Evolutionary conservation across 441 rosid species (phyloP), one percentile per base, ranked within the genome.

Genomic region (Euphorbia schlechtendalii): DNA sequence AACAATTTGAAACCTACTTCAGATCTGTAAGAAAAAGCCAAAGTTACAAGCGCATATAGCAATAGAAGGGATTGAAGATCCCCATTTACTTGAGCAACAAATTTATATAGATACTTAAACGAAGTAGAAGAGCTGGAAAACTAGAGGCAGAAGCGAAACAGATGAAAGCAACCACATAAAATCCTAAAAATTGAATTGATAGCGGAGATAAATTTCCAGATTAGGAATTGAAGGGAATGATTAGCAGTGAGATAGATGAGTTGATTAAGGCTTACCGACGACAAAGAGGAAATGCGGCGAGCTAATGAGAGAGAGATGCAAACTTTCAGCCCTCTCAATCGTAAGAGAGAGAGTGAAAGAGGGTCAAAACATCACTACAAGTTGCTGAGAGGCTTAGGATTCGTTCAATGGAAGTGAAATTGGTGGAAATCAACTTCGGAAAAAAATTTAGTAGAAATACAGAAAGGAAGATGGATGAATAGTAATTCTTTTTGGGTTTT

Each of bases 251-350:
- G 21, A 51, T 10, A 49, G 51, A 53, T 12, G 7, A 14, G 14
- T 6, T 54, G 15, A n/a, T n/a, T n/a, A n/a, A 59, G 63, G 77
- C 76, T 65, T 70, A 69, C 79, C 81, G 53, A 36, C 59, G 73
- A 58, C 30, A 56, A 69, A 27, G 54, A 52, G 58, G 41, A 67
- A 59, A 70, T 73, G 72, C 69, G 66, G 65, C n/a, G 36, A 64
- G 73, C 66, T 36, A 77, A 73, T 72, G 17, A 30, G n/a, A 30
- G 62, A 67, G 63, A 66, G 61, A 53, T 18, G 34, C 3, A 4
- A 1, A 0, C 8, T 15, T 14, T 15, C 28, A 22, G 53, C 14
- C 17, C 64, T 18, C 57, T 51, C 64, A 68, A 61, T 34, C 46
- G 30, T 65, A 2, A n/a, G 51, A 18, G 34, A 18, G 20, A 2